Evolutionary conservation across 129 eudicot species (phyloP).

Genomic region (Calendula officinalis): DNA sequence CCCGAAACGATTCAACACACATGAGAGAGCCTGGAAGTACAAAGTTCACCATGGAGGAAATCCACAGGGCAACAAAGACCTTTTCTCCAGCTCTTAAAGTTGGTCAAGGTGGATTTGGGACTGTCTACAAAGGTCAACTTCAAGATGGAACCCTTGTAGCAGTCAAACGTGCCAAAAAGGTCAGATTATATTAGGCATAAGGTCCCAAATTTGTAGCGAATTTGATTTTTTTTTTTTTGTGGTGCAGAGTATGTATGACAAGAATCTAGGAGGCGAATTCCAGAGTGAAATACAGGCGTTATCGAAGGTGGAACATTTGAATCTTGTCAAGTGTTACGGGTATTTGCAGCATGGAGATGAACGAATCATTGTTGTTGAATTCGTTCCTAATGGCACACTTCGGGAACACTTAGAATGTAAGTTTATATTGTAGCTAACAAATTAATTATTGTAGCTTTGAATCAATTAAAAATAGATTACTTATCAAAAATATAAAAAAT

Average conservation of each 20-base stretch:
- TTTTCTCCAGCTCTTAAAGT: constrained; percentile 69
- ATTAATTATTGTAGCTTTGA: too few relatives aligned
- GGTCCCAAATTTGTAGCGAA: not conserved
- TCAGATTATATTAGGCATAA: constrained; percentile 2
- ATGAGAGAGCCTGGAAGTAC: constrained; percentile 45
- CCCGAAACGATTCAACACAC: constrained; percentile 44
- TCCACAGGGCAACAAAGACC: constrained; percentile 60
- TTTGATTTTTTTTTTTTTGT: not conserved
- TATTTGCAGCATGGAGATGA: constrained; percentile 69
- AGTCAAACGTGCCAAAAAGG: constrained; percentile 87
- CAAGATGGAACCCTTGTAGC: constrained; percentile 82
- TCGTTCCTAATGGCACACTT: constrained; percentile 83
- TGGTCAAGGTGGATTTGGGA: constrained; percentile 95
- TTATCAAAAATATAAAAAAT: not conserved
- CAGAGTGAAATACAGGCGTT: constrained; percentile 59
- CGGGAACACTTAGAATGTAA: constrained; percentile 88
- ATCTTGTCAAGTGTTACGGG: constrained; percentile 71
- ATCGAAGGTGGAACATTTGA: constrained; percentile 66
- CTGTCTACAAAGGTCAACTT: constrained; percentile 69
- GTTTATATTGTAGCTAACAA: too few relatives aligned
- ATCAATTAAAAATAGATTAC: too few relatives aligned
- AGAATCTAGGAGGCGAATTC: constrained; percentile 59
- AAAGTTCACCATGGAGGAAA: constrained; percentile 59
- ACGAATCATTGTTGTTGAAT: constrained; percentile 76
- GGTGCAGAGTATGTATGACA: constrained; percentile 56